Evolutionary conservation across 768 basidiomycete species (phyloP).

Genomic region (Kwoniella shandongensis): DNA sequence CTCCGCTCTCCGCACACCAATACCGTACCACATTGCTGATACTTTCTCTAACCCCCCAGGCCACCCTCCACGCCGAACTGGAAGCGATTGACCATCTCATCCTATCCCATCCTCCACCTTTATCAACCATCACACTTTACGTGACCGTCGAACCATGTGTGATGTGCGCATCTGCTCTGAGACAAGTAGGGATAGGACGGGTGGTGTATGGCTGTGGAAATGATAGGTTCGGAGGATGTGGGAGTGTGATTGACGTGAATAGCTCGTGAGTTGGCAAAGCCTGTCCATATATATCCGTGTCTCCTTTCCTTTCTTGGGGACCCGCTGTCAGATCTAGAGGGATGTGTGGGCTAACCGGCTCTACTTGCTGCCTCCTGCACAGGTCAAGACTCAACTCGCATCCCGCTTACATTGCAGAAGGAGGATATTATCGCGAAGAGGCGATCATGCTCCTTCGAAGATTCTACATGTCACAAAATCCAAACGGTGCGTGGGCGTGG

Average conservation of each 20-base stretch:
- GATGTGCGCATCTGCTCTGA: slow-evolving; percentile 95
- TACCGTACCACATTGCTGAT: too few species aligned
- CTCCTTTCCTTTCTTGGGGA: too few species aligned
- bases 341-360: too few species aligned
- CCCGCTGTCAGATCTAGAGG: too few species aligned
- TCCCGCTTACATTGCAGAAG: slow-evolving; percentile 69
- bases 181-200: slow-evolving; percentile 85
- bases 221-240: slow-evolving; percentile 94
- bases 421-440: slow-evolving; percentile 76
- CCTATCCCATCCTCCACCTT: slow-evolving; percentile 64
- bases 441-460: slow-evolving; percentile 81
- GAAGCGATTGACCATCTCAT: slow-evolving; percentile 92
- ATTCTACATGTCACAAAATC: slow-evolving; percentile 91
- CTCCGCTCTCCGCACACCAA: not conserved
- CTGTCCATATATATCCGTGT: too few species aligned
- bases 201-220: slow-evolving; percentile 94
- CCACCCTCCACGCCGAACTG: slow-evolving; percentile 94
- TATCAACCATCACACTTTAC: slow-evolving; percentile 79
- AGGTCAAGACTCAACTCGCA: slow-evolving; percentile 65
- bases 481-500: slow-evolving; percentile 65
- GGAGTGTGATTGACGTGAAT: slow-evolving; percentile 88
- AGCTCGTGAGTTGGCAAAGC: slow-evolving; percentile 60
- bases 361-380: too few species aligned
- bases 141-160: slow-evolving; percentile 99
- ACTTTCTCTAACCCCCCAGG: slow-evolving; percentile 60